Evolutionary conservation across 257 asterid genomes (phyloP).

Genomic region (Solanum pinnatisectum): DNA sequence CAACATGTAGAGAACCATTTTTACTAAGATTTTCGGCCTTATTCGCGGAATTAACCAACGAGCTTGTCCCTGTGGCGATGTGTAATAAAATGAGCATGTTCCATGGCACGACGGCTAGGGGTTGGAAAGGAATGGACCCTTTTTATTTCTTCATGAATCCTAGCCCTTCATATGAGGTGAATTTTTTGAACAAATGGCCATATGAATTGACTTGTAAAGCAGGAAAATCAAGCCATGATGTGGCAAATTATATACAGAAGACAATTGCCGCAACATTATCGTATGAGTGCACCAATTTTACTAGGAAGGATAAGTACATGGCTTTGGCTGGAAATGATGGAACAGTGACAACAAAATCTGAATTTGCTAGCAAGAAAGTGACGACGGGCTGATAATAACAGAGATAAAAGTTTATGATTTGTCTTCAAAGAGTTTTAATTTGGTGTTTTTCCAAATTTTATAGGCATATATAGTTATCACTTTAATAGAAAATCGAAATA

Average conservation of each 20-base stretch:
- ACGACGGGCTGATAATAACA: constrained; percentile 36
- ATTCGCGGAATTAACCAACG: constrained; percentile 64
- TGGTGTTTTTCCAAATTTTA: background rate
- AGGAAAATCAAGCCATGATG: constrained; percentile 69
- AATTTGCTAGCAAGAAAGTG: constrained; percentile 6
- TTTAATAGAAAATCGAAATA: background rate
- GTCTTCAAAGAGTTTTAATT: background rate
- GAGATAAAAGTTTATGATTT: background rate
- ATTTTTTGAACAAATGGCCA: constrained; percentile 56
- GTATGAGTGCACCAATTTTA: constrained; percentile 64
- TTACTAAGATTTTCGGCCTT: constrained; percentile 59
- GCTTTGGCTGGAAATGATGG: constrained; percentile 86
- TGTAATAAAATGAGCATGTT: constrained; percentile 57
- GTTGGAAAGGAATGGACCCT: constrained; percentile 86
- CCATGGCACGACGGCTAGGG: constrained; percentile 81
- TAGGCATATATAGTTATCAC: background rate
- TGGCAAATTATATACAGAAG: constrained; percentile 69
- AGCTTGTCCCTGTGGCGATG: constrained; percentile 73
- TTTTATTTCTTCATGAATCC: constrained; percentile 86
- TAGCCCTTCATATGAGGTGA: constrained; percentile 66
- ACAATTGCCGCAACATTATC: constrained; percentile 49
- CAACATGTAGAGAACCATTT: constrained; percentile 74
- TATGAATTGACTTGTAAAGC: constrained; percentile 34
- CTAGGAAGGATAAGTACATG: constrained; percentile 76
- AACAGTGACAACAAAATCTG: constrained; percentile 26